Conservation (phyloP, 306 rosid genomes). For the Cucurbita maxima region DNA sequence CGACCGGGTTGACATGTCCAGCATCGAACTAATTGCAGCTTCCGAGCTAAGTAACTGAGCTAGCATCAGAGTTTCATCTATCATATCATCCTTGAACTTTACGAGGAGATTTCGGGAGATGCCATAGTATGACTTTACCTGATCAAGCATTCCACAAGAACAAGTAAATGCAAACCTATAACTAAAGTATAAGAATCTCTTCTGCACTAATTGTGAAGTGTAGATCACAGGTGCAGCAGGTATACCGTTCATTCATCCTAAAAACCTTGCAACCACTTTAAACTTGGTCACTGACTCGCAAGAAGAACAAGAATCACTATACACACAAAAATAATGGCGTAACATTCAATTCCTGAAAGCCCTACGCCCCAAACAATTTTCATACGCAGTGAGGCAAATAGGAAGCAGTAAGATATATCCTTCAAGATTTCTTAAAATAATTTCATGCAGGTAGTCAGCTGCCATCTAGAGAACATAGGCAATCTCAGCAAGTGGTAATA, state of each 20-base stretch:
- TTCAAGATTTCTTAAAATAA: background rate
- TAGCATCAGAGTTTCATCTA: slow-evolving; percentile 70
- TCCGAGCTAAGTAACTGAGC: slow-evolving; percentile 84
- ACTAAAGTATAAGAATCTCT: background rate
- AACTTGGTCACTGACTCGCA: background rate
- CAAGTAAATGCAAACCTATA: background rate
- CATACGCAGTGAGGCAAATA: background rate
- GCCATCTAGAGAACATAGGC: background rate
- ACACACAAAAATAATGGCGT: background rate
- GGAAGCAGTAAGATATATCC: background rate
- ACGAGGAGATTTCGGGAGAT: slow-evolving; percentile 79
- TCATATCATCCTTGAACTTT: slow-evolving; percentile 70
- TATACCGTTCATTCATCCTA: background rate
- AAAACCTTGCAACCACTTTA: background rate
- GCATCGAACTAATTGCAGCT: slow-evolving; percentile 77
- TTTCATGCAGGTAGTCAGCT: background rate
- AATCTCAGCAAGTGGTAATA: background rate
- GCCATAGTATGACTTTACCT: slow-evolving; percentile 92
- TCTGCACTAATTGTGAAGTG: background rate
- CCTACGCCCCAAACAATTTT: background rate
- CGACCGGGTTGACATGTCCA: slow-evolving; percentile 87
- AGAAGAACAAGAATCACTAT: background rate
- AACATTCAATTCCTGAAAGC: background rate
- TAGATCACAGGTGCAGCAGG: background rate
- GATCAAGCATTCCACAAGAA: slow-evolving; percentile 10